These are phyloP conservation scores for Pseudopyrenochaeta lycopersici DNA, from an alignment of 2,329 filamentous ascomycete genomes.

Conservation along the genomic window DNA sequence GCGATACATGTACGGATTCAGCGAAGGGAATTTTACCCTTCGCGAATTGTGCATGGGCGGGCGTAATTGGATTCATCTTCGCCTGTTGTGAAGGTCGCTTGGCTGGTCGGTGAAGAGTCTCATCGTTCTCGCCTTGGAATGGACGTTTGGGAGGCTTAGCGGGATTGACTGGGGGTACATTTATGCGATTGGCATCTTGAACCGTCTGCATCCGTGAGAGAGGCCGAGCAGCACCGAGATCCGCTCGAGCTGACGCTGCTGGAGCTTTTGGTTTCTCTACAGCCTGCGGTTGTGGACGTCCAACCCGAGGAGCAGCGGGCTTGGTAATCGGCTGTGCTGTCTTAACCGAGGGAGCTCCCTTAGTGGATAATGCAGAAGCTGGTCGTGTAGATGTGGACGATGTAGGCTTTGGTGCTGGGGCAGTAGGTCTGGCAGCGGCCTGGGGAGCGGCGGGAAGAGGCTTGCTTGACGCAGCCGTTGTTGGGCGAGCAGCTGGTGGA, in stretches of 20 bases:
- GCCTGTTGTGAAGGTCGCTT: constrained; percentile 51
- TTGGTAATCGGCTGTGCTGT: constrained; percentile 32
- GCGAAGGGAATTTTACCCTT: constrained; percentile 92
- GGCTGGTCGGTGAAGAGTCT: constrained; percentile 59
- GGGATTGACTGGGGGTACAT: constrained; percentile 65
- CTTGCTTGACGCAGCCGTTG: constrained; percentile 34
- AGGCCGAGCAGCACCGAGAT: constrained; percentile 61
- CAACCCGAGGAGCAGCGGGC: constrained; percentile 34
- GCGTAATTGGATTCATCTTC: constrained; percentile 56
- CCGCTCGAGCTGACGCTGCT: constrained; percentile 53
- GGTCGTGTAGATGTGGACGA: constrained; percentile 37
- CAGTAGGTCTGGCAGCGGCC: constrained; percentile 35
- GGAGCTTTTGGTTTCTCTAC: constrained; percentile 72
- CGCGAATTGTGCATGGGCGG: constrained; percentile 76
- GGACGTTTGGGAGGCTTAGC: constrained; percentile 80
- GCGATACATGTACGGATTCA: constrained; percentile 61
- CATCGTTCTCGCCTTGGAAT: constrained; percentile 74
- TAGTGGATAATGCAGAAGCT: constrained; percentile 37
- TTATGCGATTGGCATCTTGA: constrained; percentile 67
- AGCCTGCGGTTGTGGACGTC: constrained; percentile 54
- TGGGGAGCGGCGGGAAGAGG: constrained; percentile 36
- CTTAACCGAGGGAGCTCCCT: constrained; percentile 28
- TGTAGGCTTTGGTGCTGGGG: constrained; percentile 66
- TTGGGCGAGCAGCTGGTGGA: constrained; percentile 66
- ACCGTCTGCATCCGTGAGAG: constrained; percentile 69